phyloP scores from a whole-genome alignment of 176 grass and related monocot species.

The Urochloa ruziziensis region DNA sequence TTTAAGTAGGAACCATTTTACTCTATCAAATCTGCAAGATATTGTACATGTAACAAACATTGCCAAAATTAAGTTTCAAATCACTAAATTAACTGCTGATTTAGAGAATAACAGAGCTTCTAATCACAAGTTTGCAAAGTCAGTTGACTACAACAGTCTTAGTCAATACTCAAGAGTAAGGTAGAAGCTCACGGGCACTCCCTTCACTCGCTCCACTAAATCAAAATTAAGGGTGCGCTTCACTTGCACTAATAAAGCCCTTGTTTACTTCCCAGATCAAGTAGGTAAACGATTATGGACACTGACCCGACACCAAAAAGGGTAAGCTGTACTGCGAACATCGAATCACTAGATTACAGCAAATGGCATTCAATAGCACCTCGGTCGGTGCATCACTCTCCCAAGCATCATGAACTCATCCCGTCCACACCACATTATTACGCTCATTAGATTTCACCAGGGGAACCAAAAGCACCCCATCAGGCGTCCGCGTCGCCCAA shows the following conservation, averaged over 20 bases:
- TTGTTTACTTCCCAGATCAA: not conserved
- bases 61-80: no score
- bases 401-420: not conserved
- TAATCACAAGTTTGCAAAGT: not conserved
- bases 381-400: not conserved
- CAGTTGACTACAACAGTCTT: not conserved
- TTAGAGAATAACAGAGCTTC: not conserved
- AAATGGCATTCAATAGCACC: not conserved
- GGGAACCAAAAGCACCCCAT: not conserved
- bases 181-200: not conserved
- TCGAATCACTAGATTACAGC: not conserved
- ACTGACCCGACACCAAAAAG: not conserved
- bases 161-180: not conserved
- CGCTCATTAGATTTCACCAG: not conserved
- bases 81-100: no score
- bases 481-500: not conserved
- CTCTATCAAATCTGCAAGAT: not conserved
- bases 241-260: not conserved
- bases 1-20: not conserved
- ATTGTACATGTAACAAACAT: not conserved
- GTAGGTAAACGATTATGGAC: not conserved
- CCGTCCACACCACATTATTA: slow-evolving; percentile 4
- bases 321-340: not conserved
- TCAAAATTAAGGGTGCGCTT: not conserved
- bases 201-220: not conserved